Conservation (phyloP, 805 yeast species). For the Saccharomycopsis sp. region DNA sequence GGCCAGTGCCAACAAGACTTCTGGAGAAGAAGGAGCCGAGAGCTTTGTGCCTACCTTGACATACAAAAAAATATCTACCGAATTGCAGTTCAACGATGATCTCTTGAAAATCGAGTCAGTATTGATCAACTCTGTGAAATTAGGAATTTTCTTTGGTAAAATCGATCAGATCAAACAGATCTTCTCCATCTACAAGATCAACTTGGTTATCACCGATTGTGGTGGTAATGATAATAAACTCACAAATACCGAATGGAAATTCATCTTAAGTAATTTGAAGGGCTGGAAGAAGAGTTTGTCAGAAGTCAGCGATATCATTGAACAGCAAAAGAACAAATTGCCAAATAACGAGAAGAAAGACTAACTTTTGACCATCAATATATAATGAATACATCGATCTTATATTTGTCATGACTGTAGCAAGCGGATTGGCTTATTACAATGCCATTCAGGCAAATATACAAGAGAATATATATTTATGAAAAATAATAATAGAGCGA, state of each 20-base stretch:
- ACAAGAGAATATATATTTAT: background rate
- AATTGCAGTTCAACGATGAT: conserved; percentile 13
- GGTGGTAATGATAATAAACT: conserved; percentile 10
- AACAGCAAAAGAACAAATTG: conserved; percentile 16
- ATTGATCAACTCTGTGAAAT: conserved; percentile 18
- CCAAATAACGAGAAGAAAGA: background rate
- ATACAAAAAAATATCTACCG: conserved; percentile 20
- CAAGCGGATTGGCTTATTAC: too few species aligned
- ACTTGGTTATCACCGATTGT: conserved; percentile 13
- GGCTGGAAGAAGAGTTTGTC: conserved; percentile 19
- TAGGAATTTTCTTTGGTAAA: conserved; percentile 19
- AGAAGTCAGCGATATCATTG: conserved; percentile 15
- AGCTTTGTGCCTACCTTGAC: conserved; percentile 16
- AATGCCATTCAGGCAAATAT: too few species aligned
- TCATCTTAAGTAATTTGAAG: conserved; percentile 19
- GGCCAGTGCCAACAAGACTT: conserved; percentile 25
- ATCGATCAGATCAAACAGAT: conserved; percentile 20
- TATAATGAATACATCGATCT: background rate
- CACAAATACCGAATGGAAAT: conserved; percentile 18
- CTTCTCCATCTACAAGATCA: conserved; percentile 20
- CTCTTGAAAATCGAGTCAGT: conserved; percentile 19
- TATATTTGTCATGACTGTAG: background rate
- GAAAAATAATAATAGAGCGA: background rate
- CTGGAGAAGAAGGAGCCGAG: conserved; percentile 16
- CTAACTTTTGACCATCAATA: background rate